These are phyloP conservation scores for Tillandsia fasciculata DNA, from an alignment of 176 grass and related monocot genomes.

Conservation along the genomic window DNA sequence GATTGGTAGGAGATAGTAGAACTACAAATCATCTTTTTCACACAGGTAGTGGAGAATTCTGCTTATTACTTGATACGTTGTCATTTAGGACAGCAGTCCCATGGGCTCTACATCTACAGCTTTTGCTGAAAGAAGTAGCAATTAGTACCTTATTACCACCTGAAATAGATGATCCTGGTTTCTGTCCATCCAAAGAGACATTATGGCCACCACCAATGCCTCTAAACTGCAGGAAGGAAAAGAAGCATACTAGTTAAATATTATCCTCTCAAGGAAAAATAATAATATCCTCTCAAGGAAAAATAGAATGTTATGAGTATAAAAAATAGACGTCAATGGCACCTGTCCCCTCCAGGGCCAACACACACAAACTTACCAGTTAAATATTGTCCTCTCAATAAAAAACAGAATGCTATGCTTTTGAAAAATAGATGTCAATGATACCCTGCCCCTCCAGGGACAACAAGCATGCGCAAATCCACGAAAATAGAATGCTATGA, in stretches of 20 bases:
- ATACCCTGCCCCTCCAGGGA: no score
- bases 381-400: not conserved
- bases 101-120: not conserved
- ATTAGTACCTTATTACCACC: conserved; percentile 42
- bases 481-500: no score
- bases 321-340: not conserved
- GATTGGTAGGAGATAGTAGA: not conserved
- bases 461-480: no score
- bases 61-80: not conserved
- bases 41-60: not conserved
- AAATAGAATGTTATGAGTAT: not conserved
- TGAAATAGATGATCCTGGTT: conserved; percentile 28
- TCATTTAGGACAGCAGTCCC: not conserved
- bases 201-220: not conserved
- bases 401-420: no score
- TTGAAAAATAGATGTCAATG: no score
- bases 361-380: not conserved
- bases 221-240: not conserved
- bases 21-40: not conserved
- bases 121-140: not conserved
- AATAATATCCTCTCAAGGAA: not conserved
- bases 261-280: not conserved
- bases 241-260: not conserved
- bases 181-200: conserved; percentile 13
- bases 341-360: no score